A percentile compares a stretch with the other conserved stretches of the same genome.
Evolutionary conservation across 1,139 yeast genomes (phyloP).

Genomic region (Fermentozyma sake): DNA sequence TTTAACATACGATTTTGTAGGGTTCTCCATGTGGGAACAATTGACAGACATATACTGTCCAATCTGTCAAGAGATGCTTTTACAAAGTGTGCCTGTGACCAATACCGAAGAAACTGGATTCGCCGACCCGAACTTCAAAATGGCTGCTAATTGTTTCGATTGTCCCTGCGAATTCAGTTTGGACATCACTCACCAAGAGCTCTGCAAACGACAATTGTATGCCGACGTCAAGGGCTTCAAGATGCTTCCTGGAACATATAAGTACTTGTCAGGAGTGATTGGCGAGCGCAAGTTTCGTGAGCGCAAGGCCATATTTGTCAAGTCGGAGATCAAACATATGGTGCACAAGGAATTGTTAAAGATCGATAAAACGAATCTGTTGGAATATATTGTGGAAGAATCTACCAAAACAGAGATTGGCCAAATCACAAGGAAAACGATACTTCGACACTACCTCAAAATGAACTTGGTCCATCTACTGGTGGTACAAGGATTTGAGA

Average conservation of each 20-base stretch:
- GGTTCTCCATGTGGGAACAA: slow-evolving; percentile 5
- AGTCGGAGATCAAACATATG: too few relatives aligned
- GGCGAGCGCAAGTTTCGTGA: too few relatives aligned
- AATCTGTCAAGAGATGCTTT: slow-evolving; percentile 10
- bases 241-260: slow-evolving; percentile 13
- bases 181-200: slow-evolving; percentile 14
- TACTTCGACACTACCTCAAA: slow-evolving; percentile 13
- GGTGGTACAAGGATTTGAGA: slow-evolving; percentile 11
- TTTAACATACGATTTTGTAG: slow-evolving; percentile 2
- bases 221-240: slow-evolving; percentile 12
- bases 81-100: slow-evolving; percentile 12
- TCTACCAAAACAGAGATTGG: too few relatives aligned
- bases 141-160: slow-evolving; percentile 2
- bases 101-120: slow-evolving; percentile 16
- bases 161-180: slow-evolving; percentile 6
- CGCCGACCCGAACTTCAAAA: slow-evolving; percentile 15
- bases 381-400: too few relatives aligned
- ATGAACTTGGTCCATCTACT: slow-evolving; percentile 20
- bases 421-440: too few relatives aligned
- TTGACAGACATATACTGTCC: slow-evolving; percentile 15
- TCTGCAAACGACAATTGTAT: slow-evolving; percentile 19
- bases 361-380: too few relatives aligned
- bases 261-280: slow-evolving; percentile 9
- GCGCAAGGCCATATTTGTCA: too few relatives aligned
- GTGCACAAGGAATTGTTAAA: too few relatives aligned